Percentiles rank a stretch among this genome's conserved stretches.
phyloP scores from a whole-genome alignment of 2,329 filamentous ascomycete species.

The Fusarium tuaranense region DNA sequence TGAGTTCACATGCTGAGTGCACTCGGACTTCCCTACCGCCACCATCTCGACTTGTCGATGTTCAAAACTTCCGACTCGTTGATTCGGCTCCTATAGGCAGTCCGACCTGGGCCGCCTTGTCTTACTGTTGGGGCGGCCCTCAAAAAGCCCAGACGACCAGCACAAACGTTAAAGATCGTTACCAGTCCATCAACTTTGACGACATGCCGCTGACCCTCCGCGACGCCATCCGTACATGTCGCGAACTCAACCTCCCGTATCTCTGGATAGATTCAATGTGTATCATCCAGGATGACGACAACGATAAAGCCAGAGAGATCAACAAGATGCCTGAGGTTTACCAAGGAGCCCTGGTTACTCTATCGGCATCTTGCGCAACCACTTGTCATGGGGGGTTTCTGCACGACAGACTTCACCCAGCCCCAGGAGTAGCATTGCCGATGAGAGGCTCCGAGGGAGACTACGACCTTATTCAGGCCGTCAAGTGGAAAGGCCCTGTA shows the following conservation, averaged over 20 bases:
- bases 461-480: background rate
- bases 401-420: background rate
- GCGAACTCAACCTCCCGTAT: background rate
- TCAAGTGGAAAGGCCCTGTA: background rate
- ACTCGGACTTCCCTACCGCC: background rate
- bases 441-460: background rate
- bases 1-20: background rate
- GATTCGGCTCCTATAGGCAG: background rate
- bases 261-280: background rate
- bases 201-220: background rate
- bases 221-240: background rate
- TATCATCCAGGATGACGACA: background rate
- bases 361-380: background rate
- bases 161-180: background rate
- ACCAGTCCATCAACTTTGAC: background rate
- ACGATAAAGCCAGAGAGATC: background rate
- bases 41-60: background rate
- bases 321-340: background rate
- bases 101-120: background rate
- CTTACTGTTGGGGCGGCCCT: background rate
- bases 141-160: background rate
- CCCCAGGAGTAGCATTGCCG: background rate
- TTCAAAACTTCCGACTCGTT: background rate
- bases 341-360: background rate
- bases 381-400: background rate